Conservation (phyloP, 2,329 filamentous ascomycete genomes). For the Fusarium redolens region DNA sequence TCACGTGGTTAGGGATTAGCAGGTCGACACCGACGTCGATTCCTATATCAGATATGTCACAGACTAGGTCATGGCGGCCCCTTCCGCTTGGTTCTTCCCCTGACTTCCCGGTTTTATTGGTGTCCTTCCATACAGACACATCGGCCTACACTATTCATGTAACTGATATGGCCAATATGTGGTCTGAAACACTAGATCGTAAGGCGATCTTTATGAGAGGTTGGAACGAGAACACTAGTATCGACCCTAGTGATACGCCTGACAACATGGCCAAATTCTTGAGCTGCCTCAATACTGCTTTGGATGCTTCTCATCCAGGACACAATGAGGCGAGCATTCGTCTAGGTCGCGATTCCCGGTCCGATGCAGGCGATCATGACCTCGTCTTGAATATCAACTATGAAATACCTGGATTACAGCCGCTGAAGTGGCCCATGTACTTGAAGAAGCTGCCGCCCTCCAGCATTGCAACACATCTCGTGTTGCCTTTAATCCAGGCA, state of each 20-base stretch:
- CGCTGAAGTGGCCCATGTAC: slow-evolving; percentile 73
- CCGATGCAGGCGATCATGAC: slow-evolving; percentile 54
- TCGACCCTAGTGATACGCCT: slow-evolving; percentile 77
- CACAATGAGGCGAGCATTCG: slow-evolving; percentile 59
- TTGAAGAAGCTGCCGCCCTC: slow-evolving; percentile 60
- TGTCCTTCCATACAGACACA: slow-evolving; percentile 67
- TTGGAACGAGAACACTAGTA: slow-evolving; percentile 72
- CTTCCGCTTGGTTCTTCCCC: slow-evolving; percentile 56
- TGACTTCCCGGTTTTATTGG: slow-evolving; percentile 69
- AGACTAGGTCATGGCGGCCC: slow-evolving; percentile 58
- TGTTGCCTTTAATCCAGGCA: slow-evolving; percentile 63
- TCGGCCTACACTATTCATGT: slow-evolving; percentile 73
- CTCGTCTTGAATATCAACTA: slow-evolving; percentile 67
- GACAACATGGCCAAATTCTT: slow-evolving; percentile 76
- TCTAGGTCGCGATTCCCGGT: slow-evolving; percentile 50
- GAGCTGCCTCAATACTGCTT: slow-evolving; percentile 66
- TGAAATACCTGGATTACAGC: slow-evolving; percentile 71
- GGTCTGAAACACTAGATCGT: slow-evolving; percentile 73
- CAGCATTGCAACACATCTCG: slow-evolving; percentile 59
- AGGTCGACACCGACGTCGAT: neutral
- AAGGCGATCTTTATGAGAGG: slow-evolving; percentile 72
- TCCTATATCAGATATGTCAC: slow-evolving; percentile 44
- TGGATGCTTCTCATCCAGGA: slow-evolving; percentile 59
- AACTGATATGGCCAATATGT: slow-evolving; percentile 80
- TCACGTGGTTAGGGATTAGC: neutral